phyloP scores from a whole-genome alignment of 352 stramenopile species.

The Globisporangium sylvaticum region DNA sequence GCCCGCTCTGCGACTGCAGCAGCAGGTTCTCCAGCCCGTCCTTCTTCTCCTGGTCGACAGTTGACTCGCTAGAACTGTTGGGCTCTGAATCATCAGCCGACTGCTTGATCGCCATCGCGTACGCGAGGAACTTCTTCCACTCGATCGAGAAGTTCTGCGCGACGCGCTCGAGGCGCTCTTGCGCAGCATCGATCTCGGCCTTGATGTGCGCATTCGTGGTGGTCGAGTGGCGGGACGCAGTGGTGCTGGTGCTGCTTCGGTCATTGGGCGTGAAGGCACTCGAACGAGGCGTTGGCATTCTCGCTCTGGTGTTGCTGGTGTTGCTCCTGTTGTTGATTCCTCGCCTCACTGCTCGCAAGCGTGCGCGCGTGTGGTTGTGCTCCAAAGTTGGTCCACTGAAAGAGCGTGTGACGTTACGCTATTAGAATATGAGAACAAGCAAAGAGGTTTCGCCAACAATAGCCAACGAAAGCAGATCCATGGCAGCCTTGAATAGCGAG shows the following conservation, averaged over 20 bases:
- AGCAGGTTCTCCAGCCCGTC: slow-evolving; percentile 40
- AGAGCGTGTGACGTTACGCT: no score
- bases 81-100: not conserved
- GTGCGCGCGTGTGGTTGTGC: no score
- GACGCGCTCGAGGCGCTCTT: slow-evolving; percentile 27
- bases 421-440: no score
- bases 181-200: slow-evolving; percentile 31
- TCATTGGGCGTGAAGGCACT: not conserved
- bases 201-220: slow-evolving; percentile 14
- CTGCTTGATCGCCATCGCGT: slow-evolving; percentile 46
- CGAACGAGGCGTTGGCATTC: not conserved
- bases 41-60: not conserved
- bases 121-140: slow-evolving; percentile 54
- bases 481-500: no score
- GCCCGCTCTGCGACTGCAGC: slow-evolving; percentile 44
- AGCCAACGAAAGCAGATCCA: no score
- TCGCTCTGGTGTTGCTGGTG: no score
- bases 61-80: not conserved
- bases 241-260: not conserved
- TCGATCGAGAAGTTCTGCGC: slow-evolving; percentile 60
- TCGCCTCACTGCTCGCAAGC: no score
- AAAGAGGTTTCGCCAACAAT: no score
- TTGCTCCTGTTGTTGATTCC: not conserved
- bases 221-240: not conserved
- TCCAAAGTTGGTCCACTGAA: no score